phyloP scores from a whole-genome alignment of 2,329 filamentous ascomycete species.

The Verticillium alfalfae region DNA sequence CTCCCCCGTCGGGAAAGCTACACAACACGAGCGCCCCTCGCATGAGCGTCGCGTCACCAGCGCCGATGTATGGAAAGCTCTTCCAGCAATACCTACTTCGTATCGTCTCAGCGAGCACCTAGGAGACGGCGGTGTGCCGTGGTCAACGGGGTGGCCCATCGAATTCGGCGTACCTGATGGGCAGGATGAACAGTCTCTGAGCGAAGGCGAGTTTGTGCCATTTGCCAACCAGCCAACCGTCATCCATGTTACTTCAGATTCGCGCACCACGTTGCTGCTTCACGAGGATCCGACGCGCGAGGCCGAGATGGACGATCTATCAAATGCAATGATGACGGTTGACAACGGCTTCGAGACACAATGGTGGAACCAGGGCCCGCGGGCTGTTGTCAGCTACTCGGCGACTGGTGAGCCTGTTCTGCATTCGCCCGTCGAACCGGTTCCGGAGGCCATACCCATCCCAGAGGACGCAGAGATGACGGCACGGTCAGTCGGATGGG shows the following conservation, averaged over 20 bases:
- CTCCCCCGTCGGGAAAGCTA: slow-evolving; percentile 14
- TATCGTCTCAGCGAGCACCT: background rate
- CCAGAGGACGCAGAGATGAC: slow-evolving; percentile 43
- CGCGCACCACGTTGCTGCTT: background rate
- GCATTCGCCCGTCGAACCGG: background rate
- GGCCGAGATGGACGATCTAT: slow-evolving; percentile 40
- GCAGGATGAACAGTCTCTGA: slow-evolving; percentile 12
- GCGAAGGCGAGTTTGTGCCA: background rate
- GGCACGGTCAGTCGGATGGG: slow-evolving; percentile 20
- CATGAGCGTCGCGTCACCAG: background rate
- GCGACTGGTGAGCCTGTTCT: background rate
- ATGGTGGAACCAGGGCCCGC: slow-evolving; percentile 48
- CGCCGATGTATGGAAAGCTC: slow-evolving; percentile 31
- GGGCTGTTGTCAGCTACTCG: slow-evolving; percentile 12
- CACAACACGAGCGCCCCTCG: slow-evolving; percentile 5
- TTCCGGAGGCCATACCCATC: slow-evolving; percentile 36
- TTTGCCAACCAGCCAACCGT: slow-evolving; percentile 1
- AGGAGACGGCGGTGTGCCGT: background rate
- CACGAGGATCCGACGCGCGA: slow-evolving; percentile 6
- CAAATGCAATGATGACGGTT: slow-evolving; percentile 49
- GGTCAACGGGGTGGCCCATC: background rate
- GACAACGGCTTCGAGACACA: slow-evolving; percentile 54
- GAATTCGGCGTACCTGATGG: slow-evolving; percentile 12
- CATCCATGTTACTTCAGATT: background rate
- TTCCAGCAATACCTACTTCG: slow-evolving; percentile 29